These are phyloP conservation scores for Aristolochia californica DNA, from an alignment of 164 flowering plant species.

Conservation along the genomic window DNA sequence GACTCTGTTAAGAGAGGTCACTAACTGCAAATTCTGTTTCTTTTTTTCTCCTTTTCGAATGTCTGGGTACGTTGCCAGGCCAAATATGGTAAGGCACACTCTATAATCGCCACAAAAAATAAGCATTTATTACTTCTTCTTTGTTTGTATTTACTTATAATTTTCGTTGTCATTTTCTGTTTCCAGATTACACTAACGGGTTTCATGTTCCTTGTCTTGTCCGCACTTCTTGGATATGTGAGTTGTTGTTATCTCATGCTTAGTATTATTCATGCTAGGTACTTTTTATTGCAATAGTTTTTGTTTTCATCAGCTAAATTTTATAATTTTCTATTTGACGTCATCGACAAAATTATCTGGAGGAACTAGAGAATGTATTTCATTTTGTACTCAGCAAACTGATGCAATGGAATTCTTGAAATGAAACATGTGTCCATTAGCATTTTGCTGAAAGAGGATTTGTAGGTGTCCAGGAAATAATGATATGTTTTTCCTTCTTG, in stretches of 20 bases:
- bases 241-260: slow-evolving; percentile 21
- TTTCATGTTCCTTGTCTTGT: slow-evolving; percentile 65
- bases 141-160: slow-evolving; percentile 2
- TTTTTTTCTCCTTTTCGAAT: slow-evolving; percentile 5
- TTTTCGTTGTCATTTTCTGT: slow-evolving; percentile 1
- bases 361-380: neutral
- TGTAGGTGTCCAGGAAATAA: too few species aligned
- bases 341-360: neutral
- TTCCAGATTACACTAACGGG: slow-evolving; percentile 90
- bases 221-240: slow-evolving; percentile 89
- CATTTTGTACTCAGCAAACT: too few species aligned
- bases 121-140: neutral
- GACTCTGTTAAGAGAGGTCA: neutral
- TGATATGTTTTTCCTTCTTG: too few species aligned
- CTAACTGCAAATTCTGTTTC: neutral
- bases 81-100: slow-evolving; percentile 64
- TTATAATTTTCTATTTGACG: too few species aligned
- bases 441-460: too few species aligned
- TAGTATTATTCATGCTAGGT: neutral
- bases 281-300: neutral
- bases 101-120: neutral
- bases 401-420: too few species aligned
- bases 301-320: neutral
- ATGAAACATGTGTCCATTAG: too few species aligned
- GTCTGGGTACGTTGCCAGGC: slow-evolving; percentile 45